Evolutionary conservation across 441 rosid species (phyloP), one percentile per base, ranked within the genome.

Genomic region (Corymbia calophylla): DNA sequence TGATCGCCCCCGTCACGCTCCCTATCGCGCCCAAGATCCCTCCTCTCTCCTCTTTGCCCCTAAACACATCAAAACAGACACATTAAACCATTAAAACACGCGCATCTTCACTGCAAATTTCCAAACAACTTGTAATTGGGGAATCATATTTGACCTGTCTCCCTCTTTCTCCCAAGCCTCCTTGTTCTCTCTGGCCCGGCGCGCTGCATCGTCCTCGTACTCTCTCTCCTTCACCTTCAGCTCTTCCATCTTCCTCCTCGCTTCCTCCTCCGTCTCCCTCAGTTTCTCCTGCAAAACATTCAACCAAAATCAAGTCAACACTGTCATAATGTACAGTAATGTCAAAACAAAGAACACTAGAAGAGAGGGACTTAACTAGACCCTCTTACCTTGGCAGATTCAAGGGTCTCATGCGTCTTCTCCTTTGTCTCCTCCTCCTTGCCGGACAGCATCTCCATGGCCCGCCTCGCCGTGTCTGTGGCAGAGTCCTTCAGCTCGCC

Each of bases 391-490:
- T 93, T 91, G 49, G 95, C 91, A 31, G 90, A 88, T 23, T 93
- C 94, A 53, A 60, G 87, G 19, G 95, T 91, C 73, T 92, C 95
- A 7, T 58, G 31, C 14, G 87, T 87, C 89, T 77, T 70, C 90
- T 86, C 90, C 87, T 94, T 93, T 11, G 91, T 91, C 89, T 94
- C 98, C 73, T 95, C 97, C n/a, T 94, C 92, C 91, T 94, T 96
- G 3, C 94, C 94, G 0, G 96, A 91, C 60, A 97, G 90, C 80
- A 92, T 90, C 32, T 81, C 96, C 95, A 94, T 89, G 16, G 98
- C 95, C 86, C 91, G 93, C 91, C 93, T 93, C 0, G 96, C 98
- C 3, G 95, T 93, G 14, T 88, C 98, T 32, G 93, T 86, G 0
- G 95, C 95, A 68, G 94, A 91, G 81, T 95, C 96, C 88, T 93